Percentiles rank a stretch among this genome's conserved stretches.
Conservation (phyloP, 2,329 filamentous ascomycete species). For the Exophiala sp. region DNA sequence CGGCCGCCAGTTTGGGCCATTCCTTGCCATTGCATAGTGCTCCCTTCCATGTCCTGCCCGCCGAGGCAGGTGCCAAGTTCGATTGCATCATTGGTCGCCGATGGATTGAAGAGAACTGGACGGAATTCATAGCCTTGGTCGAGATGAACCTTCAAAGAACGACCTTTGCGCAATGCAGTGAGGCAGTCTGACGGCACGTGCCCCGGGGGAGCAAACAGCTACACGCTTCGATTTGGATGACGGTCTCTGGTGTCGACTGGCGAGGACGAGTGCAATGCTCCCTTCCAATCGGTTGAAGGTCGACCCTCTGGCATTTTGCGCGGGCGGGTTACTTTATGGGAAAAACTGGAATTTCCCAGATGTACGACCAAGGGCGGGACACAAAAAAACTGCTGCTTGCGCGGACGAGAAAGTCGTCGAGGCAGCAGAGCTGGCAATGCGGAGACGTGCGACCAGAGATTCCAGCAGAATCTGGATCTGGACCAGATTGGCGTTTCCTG, state of each 20-base stretch:
- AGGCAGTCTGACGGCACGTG: not conserved
- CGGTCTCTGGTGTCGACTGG: conserved; percentile 1
- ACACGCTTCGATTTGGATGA: too few species aligned
- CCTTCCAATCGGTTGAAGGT: not conserved
- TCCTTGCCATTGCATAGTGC: conserved; percentile 6
- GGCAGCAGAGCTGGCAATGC: conserved; percentile 3
- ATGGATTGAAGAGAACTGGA: conserved; percentile 23
- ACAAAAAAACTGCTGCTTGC: conserved; percentile 9
- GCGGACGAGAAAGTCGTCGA: not conserved
- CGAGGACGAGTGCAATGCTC: too few species aligned
- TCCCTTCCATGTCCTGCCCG: conserved; percentile 15
- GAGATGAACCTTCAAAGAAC: conserved; percentile 5
- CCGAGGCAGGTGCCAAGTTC: conserved; percentile 13
- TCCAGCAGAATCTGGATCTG: conserved; percentile 15
- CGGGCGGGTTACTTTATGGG: conserved; percentile 9
- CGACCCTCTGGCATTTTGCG: conserved; percentile 3
- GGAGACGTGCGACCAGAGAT: conserved; percentile 9
- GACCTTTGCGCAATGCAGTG: not conserved
- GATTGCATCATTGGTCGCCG: conserved; percentile 23
- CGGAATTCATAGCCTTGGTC: conserved; percentile 16
- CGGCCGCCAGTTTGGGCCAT: not conserved
- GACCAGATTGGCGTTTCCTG: conserved; percentile 7
- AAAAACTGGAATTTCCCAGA: conserved; percentile 6
- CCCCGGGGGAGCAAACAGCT: conserved; percentile 4
- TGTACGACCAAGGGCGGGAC: conserved; percentile 15